phyloP scores from a whole-genome alignment of 208 protist species.

The Leishmania turanica region DNA sequence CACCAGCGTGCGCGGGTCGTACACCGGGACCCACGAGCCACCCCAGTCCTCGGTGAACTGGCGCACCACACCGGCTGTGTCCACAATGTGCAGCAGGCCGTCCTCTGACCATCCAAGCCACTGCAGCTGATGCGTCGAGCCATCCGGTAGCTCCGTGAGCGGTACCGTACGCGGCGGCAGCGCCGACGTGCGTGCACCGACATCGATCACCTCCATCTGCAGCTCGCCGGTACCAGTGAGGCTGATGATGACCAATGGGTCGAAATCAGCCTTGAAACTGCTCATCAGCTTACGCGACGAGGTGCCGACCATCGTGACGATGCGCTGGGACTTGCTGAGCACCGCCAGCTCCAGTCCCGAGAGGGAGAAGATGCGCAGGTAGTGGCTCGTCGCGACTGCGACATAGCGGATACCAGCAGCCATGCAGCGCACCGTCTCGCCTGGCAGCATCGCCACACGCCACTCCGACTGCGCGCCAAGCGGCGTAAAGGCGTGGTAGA shows the following conservation, averaged over 20 bases:
- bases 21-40: conserved; percentile 82
- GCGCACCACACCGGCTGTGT: conserved; percentile 86
- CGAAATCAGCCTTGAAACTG: conserved; percentile 60
- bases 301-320: conserved; percentile 84
- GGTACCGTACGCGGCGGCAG: conserved; percentile 51
- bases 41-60: conserved; percentile 82
- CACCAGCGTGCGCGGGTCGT: conserved; percentile 65
- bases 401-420: conserved; percentile 71
- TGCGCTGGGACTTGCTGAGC: conserved; percentile 74
- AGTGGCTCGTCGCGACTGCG: conserved; percentile 76
- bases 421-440: conserved; percentile 84
- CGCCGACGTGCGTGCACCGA: conserved; percentile 49
- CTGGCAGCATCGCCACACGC: conserved; percentile 60
- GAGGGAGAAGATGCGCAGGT: conserved; percentile 83
- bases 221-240: conserved; percentile 47
- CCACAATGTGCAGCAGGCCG: conserved; percentile 76
- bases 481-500: conserved; percentile 76
- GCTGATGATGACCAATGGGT: conserved; percentile 76
- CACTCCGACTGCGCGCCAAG: conserved; percentile 86
- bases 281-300: conserved; percentile 66
- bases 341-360: conserved; percentile 85
- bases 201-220: conserved; percentile 75
- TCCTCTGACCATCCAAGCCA: conserved; percentile 91
- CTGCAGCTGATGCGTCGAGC: conserved; percentile 70
- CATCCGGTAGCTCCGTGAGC: conserved; percentile 56